A percentile compares a stretch with the other conserved stretches of the same genome.
These are phyloP conservation scores for Entophlyctis luteolus DNA, from an alignment of 192 early-diverging fungal species.

Conservation along the genomic window DNA sequence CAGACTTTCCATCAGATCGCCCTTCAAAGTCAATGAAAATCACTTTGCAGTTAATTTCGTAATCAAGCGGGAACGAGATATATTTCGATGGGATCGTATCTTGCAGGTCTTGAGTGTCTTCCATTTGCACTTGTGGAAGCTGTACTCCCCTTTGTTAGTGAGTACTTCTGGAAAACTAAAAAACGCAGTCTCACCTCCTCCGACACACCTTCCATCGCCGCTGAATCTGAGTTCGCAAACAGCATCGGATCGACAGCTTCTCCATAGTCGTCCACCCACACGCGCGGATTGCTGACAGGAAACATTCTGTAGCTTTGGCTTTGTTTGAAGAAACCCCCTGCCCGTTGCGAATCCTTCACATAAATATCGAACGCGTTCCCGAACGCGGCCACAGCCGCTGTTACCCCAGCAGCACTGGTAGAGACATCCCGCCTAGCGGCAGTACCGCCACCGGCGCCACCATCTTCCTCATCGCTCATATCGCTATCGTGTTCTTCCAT, in stretches of 20 bases:
- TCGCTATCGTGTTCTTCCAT: conserved; percentile 71
- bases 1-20: conserved; percentile 77
- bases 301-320: conserved; percentile 74
- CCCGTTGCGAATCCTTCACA: conserved; percentile 70
- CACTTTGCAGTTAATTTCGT: conserved; percentile 66
- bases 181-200: conserved; percentile 32
- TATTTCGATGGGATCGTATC: conserved; percentile 79
- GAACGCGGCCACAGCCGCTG: conserved; percentile 44
- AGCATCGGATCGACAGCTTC: conserved; percentile 69
- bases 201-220: conserved; percentile 29
- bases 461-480: conserved; percentile 51
- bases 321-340: conserved; percentile 78
- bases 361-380: conserved; percentile 74
- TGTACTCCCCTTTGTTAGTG: not conserved
- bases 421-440: not conserved
- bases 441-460: conserved; percentile 40
- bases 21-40: conserved; percentile 91
- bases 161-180: not conserved
- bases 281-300: conserved; percentile 75
- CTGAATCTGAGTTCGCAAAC: conserved; percentile 21
- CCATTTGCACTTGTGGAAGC: conserved; percentile 38
- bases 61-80: conserved; percentile 31
- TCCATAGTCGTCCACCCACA: conserved; percentile 89
- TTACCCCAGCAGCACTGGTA: not conserved
- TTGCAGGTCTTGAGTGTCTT: conserved; percentile 47